Evolutionary conservation across 2,329 filamentous ascomycete genomes (phyloP).

Genomic region (Colletotrichum theobromicola): DNA sequence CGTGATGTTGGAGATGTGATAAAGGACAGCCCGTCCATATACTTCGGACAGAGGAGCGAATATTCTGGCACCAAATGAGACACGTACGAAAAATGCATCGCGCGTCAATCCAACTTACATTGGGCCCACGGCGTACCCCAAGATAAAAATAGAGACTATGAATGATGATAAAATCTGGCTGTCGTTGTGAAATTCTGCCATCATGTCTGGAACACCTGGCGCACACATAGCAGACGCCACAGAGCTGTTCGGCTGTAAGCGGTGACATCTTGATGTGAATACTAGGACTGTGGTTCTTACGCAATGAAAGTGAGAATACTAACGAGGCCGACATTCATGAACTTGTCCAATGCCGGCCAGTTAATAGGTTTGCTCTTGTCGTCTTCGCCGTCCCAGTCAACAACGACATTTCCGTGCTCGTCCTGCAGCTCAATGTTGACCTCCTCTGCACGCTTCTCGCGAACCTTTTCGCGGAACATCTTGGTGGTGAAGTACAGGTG

Average conservation of each 20-base stretch:
- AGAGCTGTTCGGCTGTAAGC: not conserved
- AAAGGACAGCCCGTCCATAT: slow-evolving; percentile 59
- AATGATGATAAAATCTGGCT: slow-evolving; percentile 51
- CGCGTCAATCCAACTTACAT: slow-evolving; percentile 26
- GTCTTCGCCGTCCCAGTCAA: slow-evolving; percentile 64
- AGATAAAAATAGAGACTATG: slow-evolving; percentile 65
- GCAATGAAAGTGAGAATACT: slow-evolving; percentile 53
- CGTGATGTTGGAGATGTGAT: slow-evolving; percentile 48
- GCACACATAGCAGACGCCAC: slow-evolving; percentile 58
- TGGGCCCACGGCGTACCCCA: slow-evolving; percentile 67
- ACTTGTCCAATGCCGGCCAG: not conserved
- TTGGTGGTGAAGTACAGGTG: not conserved
- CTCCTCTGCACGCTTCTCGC: not conserved
- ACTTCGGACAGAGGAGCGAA: slow-evolving; percentile 66
- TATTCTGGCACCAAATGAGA: slow-evolving; percentile 30
- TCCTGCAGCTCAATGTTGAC: not conserved
- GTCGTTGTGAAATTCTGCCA: slow-evolving; percentile 53
- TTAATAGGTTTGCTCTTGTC: slow-evolving; percentile 61
- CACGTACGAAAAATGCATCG: not conserved
- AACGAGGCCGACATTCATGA: not conserved
- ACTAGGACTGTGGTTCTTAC: slow-evolving; percentile 21
- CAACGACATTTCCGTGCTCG: slow-evolving; percentile 23
- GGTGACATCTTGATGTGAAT: not conserved
- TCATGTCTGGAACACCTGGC: slow-evolving; percentile 56
- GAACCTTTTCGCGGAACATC: not conserved